phyloP scores from a whole-genome alignment of 164 flowering plant genomes.

The Buxus sempervirens region DNA sequence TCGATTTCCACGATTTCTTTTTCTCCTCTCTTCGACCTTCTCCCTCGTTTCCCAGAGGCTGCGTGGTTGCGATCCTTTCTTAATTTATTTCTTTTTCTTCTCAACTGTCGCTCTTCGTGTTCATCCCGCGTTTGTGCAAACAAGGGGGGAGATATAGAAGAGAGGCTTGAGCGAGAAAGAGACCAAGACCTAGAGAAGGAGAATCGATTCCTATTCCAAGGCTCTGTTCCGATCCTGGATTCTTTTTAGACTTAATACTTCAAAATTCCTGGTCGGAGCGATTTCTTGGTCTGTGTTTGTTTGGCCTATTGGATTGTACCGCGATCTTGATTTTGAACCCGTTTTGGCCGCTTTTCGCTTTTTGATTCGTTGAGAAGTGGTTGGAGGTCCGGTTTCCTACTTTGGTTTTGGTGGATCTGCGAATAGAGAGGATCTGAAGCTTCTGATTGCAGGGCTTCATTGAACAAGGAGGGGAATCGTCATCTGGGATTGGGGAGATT shows the following conservation, averaged over 20 bases:
- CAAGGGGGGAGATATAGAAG: slow-evolving; percentile 1
- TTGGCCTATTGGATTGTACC: neutral
- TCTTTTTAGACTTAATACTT: neutral
- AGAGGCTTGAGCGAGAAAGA: neutral
- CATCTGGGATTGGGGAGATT: neutral
- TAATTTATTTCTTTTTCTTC: neutral
- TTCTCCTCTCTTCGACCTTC: neutral
- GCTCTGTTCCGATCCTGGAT: neutral
- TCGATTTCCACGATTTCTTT: no score
- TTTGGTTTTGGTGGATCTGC: neutral
- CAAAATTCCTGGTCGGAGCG: neutral
- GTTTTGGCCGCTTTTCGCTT: neutral
- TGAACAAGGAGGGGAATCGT: slow-evolving; percentile 1
- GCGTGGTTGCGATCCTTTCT: neutral
- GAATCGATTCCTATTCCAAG: neutral
- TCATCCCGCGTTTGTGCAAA: slow-evolving; percentile 30
- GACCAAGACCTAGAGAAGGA: no score
- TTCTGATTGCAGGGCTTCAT: slow-evolving; percentile 4
- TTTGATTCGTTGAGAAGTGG: slow-evolving; percentile 2
- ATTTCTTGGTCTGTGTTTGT: neutral
- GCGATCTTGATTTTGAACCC: neutral
- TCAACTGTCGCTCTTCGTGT: slow-evolving; percentile 38
- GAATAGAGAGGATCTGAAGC: neutral
- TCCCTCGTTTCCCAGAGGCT: neutral
- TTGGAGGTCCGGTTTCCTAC: neutral